A percentile compares a stretch with the other conserved stretches of the same genome.
phyloP scores from a whole-genome alignment of 1,139 yeast genomes.

The Sugiyamaella castrensis region DNA sequence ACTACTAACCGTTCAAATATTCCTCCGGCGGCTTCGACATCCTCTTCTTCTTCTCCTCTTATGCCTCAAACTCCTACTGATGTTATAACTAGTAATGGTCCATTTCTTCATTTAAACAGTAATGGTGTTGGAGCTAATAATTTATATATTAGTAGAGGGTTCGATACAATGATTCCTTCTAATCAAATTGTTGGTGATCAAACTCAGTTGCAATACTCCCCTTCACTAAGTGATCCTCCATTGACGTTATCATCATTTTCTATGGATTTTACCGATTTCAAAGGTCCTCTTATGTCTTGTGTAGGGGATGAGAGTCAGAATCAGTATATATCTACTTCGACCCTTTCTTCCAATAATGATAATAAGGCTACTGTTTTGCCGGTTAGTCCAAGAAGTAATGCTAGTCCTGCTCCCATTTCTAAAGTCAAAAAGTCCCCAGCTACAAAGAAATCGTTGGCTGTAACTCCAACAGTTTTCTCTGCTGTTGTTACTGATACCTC shows the following conservation, averaged over 20 bases:
- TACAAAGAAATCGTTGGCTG: not conserved
- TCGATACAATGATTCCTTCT: not conserved
- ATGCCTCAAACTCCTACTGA: conserved; percentile 16
- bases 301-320: not conserved
- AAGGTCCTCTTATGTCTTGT: conserved; percentile 3
- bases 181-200: not conserved
- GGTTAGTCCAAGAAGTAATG: conserved; percentile 9
- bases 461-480: not conserved
- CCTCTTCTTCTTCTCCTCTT: conserved; percentile 14
- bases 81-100: conserved; percentile 1
- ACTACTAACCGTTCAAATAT: not conserved
- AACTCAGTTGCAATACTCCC: conserved; percentile 4
- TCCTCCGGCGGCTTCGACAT: conserved; percentile 8
- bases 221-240: conserved; percentile 2
- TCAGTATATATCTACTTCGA: not conserved
- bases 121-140: not conserved
- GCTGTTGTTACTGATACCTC: not conserved
- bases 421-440: not conserved
- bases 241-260: conserved; percentile 7
- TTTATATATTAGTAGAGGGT: not conserved
- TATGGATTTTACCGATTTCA: conserved; percentile 9
- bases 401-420: conserved; percentile 1
- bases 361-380: not conserved
- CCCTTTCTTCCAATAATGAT: not conserved
- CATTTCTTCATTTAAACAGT: not conserved